These are phyloP conservation scores for Diplosphaera chodatii DNA, from an alignment of 139 green algal species.

Conservation along the genomic window DNA sequence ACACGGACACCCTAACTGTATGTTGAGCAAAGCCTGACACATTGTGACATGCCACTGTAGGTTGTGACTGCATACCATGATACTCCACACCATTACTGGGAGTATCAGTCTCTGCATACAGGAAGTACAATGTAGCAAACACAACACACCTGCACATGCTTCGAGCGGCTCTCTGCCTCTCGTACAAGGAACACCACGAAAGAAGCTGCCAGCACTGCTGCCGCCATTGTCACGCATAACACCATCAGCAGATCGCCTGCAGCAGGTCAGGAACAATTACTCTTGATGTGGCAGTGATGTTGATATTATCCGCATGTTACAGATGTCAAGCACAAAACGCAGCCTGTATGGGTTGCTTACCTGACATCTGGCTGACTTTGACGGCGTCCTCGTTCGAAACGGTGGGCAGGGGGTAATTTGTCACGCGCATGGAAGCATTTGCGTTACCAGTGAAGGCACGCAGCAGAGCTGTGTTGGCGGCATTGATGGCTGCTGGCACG, in stretches of 20 bases:
- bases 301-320: too few relatives aligned
- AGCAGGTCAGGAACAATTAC: neutral
- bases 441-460: conserved; percentile 13
- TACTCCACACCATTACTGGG: too few relatives aligned
- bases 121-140: too few relatives aligned
- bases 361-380: conserved; percentile 7
- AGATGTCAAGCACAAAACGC: neutral
- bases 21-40: too few relatives aligned
- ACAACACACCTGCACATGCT: conserved; percentile 33
- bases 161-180: conserved; percentile 49
- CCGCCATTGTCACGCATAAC: conserved; percentile 60
- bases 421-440: conserved; percentile 17
- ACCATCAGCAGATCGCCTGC: conserved; percentile 57
- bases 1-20: too few relatives aligned
- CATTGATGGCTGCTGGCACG: conserved; percentile 43
- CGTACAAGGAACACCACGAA: conserved; percentile 63
- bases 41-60: too few relatives aligned
- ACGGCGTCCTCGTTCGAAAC: conserved; percentile 32
- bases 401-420: conserved; percentile 39
- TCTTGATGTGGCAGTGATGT: too few relatives aligned
- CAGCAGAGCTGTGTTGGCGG: conserved; percentile 31
- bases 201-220: conserved; percentile 43
- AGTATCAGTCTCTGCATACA: too few relatives aligned
- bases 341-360: neutral
- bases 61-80: too few relatives aligned